Base-by-base conservation (phyloP, 164 flowering plant genomes). In the Annona cherimola region DNA sequence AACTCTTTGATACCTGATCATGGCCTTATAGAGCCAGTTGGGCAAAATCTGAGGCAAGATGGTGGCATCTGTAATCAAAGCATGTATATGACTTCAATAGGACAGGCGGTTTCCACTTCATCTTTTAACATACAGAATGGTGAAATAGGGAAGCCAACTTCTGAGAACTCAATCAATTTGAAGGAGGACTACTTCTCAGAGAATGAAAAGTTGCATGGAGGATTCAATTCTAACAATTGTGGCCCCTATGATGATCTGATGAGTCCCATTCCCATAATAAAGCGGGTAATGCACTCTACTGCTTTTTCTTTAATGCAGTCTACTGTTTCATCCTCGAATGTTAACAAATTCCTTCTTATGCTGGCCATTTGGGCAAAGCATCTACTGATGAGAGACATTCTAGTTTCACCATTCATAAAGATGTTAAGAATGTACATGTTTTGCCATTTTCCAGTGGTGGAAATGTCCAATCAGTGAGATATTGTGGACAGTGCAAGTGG, bases 191-290 rank as follows among this genome's bases (percentile, higher is more conserved):
- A 74, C 71, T 63, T 71, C 5, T 16, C 75, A 69, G 82, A 75
- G 54, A 84, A 78, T 61, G 75, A 76, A 66, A 83, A 79, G 80
- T 60, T 75, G 2, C 86, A 81, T 42, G 74, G 76, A 64, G 76
- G 75, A 71, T 77, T 74, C 70, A 35, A 64, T 55, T 67, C 79
- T 44, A 79, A 77, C 76, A 76, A 41, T 67, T 72, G 76, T 72
- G 85, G 84, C 18, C 81, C 89, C 6, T 84, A 86, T 78, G 94
- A 86, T 66, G 94, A 90, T 76, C 57, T 88, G n/a, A 81, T 84
- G 76, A 50, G 74, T 67, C 77, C 85, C 7, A 26, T 26, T 67
- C 77, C 85, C 57, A 78, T 84, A 76, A 75, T 86, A 73, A 86
- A 81, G 78, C 81, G 76, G 88, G 93, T 86, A 83, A 74, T n/a